Conservation (phyloP, 345 rosid genomes). For the Syzygium aqueum region DNA sequence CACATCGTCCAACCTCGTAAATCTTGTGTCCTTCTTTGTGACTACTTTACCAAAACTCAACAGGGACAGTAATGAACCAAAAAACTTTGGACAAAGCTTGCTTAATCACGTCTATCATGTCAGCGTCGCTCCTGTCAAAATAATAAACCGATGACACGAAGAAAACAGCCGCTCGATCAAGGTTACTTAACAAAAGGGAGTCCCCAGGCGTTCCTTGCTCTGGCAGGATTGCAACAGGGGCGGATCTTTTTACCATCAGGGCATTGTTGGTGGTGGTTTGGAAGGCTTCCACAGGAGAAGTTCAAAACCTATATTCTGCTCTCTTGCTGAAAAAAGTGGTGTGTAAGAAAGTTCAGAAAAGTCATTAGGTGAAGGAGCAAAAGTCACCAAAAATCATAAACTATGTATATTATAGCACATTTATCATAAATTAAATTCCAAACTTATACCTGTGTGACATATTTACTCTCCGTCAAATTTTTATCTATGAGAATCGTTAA, state of each 20-base stretch:
- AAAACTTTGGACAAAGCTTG: constrained; percentile 40
- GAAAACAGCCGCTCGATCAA: neutral
- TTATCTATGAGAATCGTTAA: too few species aligned
- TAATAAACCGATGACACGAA: neutral
- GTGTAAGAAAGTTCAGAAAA: too few species aligned
- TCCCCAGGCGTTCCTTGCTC: neutral
- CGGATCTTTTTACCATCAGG: neutral
- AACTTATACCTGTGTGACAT: too few species aligned
- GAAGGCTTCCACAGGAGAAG: neutral
- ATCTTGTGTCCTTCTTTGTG: too few species aligned
- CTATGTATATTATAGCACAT: too few species aligned
- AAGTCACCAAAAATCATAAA: too few species aligned
- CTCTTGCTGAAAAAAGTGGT: too few species aligned
- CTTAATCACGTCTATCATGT: constrained; percentile 24
- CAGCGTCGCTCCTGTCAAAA: neutral
- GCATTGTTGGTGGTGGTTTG: neutral
- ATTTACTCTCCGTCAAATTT: too few species aligned
- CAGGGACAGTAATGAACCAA: constrained; percentile 38
- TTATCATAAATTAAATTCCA: too few species aligned
- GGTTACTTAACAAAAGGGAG: neutral
- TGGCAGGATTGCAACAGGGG: neutral
- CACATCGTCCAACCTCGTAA: too few species aligned
- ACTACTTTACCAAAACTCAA: too few species aligned
- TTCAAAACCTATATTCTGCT: neutral
- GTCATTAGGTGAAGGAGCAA: too few species aligned